Base-by-base conservation (phyloP, 2,329 filamentous ascomycete species). In the Verticillium albo-atrum region DNA sequence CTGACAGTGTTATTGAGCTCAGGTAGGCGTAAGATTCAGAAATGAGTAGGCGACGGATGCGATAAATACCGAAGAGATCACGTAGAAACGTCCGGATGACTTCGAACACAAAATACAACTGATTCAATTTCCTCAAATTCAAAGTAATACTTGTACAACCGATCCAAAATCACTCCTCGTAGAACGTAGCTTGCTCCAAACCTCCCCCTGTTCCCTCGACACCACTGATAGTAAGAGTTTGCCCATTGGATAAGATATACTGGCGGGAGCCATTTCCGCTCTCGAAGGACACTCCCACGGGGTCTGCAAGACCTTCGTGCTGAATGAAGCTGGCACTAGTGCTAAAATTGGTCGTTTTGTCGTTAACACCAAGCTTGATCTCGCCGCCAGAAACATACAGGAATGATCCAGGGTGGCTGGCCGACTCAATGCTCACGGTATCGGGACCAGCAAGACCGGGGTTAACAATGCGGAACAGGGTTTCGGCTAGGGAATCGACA, bases 291-390 rank as follows among this genome's bases (percentile, higher is more conserved):
- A 68, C 57, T 0, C 63, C 67, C 4, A 72, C 68, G 59, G 58
- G 67, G 34, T 76, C 74, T 23, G 71, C 69, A 34, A 68, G 50
- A 1, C 68, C 68, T 2, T 61, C 52, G 3, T 35, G 42, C 52
- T 64, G 59, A 1, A 37, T 35, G 54, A 68, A 69, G 52, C 65
- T 68, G 23, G 62, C 61, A 23, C 60, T 60, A 0, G 47, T 37
- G 15, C 53, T 54, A 25, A 63, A 60, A 9, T n/a, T 42, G 7
- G 57, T 60, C 28, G 61, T 58, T 17, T 51, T 58, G 23, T 61
- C 27, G 26, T 42, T 58, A 3, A 34, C n/a, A 3, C n/a, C 58
- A 0, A 58, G 27, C n/a, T 63, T 62, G 42, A 67, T 62, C 52
- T 52, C 3, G 35, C 50, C 4, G 58, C 62, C 63, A 30, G 65